Percentiles rank a stretch among this genome's conserved stretches.
Conservation (phyloP, 768 basidiomycete species). For the Phallus indusiatus region DNA sequence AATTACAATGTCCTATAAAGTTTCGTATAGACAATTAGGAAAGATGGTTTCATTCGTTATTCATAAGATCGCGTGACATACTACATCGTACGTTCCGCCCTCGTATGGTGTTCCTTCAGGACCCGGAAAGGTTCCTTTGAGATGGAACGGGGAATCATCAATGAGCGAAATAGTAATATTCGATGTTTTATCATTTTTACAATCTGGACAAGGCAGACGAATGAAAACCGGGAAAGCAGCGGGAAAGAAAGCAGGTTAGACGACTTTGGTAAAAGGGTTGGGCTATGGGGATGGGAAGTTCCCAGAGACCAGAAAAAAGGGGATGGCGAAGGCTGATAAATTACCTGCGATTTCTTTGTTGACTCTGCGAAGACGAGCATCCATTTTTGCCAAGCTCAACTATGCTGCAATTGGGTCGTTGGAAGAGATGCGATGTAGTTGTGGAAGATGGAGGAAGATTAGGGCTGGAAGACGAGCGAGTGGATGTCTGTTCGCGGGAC, state of each 20-base stretch:
- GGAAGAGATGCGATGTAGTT: background rate
- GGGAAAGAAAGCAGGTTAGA: background rate
- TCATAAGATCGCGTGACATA: slow-evolving; percentile 30
- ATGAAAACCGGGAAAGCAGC: background rate
- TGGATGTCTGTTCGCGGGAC: background rate
- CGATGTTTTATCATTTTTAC: slow-evolving; percentile 90
- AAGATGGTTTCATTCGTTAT: slow-evolving; percentile 9
- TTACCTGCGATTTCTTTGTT: slow-evolving; percentile 87
- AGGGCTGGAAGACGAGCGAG: background rate
- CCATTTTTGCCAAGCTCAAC: slow-evolving; percentile 43
- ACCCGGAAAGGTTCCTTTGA: slow-evolving; percentile 84
- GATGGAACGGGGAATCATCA: slow-evolving; percentile 84
- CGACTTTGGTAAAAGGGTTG: slow-evolving; percentile 21
- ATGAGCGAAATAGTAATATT: slow-evolving; percentile 80
- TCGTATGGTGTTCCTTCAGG: slow-evolving; percentile 91
- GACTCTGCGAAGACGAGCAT: slow-evolving; percentile 81
- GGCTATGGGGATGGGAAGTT: too few relatives aligned
- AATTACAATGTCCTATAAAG: slow-evolving; percentile 74
- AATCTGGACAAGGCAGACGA: slow-evolving; percentile 44
- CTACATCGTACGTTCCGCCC: slow-evolving; percentile 86
- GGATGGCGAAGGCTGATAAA: background rate
- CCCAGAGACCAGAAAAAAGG: background rate
- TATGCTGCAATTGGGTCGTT: background rate
- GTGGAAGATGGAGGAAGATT: background rate
- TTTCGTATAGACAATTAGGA: background rate